Conservation (phyloP, 129 eudicot species). For the Centrapalus pauciflorus region DNA sequence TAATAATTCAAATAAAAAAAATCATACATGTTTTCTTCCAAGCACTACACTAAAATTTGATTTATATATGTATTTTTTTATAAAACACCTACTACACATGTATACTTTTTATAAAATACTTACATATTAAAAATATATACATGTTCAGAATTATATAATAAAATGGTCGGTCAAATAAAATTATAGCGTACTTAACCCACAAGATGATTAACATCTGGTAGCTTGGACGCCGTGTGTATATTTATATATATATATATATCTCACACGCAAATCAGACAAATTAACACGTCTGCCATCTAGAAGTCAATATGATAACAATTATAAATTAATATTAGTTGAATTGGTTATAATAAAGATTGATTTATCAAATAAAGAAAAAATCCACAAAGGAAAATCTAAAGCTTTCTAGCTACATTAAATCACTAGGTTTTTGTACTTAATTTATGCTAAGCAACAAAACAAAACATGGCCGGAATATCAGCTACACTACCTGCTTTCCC, state of each 20-base stretch:
- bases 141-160: too few relatives aligned
- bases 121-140: too few relatives aligned
- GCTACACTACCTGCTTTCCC: background rate
- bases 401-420: background rate
- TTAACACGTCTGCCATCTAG: background rate
- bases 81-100: too few relatives aligned
- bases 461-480: slow-evolving; percentile 21
- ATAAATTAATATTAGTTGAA: background rate
- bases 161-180: too few relatives aligned
- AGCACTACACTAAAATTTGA: too few relatives aligned
- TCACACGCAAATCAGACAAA: background rate
- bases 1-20: too few relatives aligned
- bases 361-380: background rate
- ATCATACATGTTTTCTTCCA: too few relatives aligned
- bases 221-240: too few relatives aligned
- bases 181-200: too few relatives aligned
- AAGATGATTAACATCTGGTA: too few relatives aligned
- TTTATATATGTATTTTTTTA: too few relatives aligned
- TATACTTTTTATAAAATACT: too few relatives aligned
- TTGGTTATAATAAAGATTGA: background rate
- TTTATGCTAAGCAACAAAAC: background rate
- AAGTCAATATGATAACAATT: background rate
- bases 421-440: background rate
- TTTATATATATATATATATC: background rate
- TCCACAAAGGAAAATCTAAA: background rate